Base-by-base conservation (phyloP, 108 stramenopile genomes). In the Discostella stelligeroides region DNA sequence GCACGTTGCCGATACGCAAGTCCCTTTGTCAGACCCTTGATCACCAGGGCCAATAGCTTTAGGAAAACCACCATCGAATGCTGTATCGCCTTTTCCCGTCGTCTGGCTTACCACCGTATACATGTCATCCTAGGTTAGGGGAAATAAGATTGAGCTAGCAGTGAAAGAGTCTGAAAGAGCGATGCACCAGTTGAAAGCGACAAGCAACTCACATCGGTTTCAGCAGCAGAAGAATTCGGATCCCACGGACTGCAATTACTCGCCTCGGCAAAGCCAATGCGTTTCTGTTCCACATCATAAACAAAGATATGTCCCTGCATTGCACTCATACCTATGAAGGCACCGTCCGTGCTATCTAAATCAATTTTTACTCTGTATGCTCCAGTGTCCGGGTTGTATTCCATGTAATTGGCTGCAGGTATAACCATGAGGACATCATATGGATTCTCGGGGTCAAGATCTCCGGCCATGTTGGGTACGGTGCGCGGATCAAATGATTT, bases 321-420 rank as follows among this genome's bases (percentile, higher is more conserved):
- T 57, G 88, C 87, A 56, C 86, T 88, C 27, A 89, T 89, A 10
- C 92, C 92, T 9, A 93, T 71, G 18, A 93, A 90, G 13, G 82
- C 83, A 10, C 92, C 92, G 24, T 75, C 20, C 47, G 58, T 70
- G 59, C 76, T 77, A 47, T 73, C 79, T 21, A 80, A 59, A 34
- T 54, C 58, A 46, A 80, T 72, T 37, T 73, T 72, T 10, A 71
- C 70, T 6, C 79, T 66, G 67, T 91, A 98, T 10, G 70, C 76
- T 17, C 67, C 72, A 9, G 63, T 84, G n/a, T 66, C 66, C 27
- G 83, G 69, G 49, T 85, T 74, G 66, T 73, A 85, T 64, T 89
- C 87, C 87, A 92, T 87, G 80, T 95, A 95, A 41, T 88, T 80
- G 0, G 87, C 70, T 17, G 87, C 81, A 15, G 90, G 93, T 59